Conservation (phyloP, 495 filamentous ascomycete species). For the Xylaria cubensis region DNA sequence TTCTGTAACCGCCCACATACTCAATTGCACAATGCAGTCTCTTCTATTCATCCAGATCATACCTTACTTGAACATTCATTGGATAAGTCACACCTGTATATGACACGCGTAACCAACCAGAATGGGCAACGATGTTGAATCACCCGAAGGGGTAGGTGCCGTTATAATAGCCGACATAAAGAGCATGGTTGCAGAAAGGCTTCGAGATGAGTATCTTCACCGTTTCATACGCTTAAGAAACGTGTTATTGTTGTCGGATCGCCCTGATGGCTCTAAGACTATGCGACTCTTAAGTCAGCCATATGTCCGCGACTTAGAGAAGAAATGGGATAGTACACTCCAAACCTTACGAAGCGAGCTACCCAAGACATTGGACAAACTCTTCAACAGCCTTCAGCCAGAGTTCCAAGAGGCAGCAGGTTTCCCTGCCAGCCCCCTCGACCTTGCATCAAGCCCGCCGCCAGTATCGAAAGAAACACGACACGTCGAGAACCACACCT, state of each 20-base stretch:
- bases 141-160: not conserved
- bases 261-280: not conserved
- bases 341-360: constrained; percentile 11
- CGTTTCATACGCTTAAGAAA: not conserved
- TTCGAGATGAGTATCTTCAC: not conserved
- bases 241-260: not conserved
- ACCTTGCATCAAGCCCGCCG: not conserved
- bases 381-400: constrained; percentile 1
- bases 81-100: not conserved
- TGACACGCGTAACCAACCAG: not conserved
- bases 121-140: not conserved
- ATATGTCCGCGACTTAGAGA: not conserved
- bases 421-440: not conserved
- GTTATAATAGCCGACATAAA: constrained; percentile 7
- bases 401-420: constrained; percentile 3
- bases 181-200: not conserved
- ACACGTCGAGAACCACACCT: not conserved
- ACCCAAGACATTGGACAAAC: constrained; percentile 3
- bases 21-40: not conserved
- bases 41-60: not conserved
- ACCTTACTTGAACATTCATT: not conserved
- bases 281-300: not conserved
- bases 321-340: not conserved
- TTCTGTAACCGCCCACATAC: not conserved
- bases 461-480: not conserved